Base-by-base conservation (phyloP, 306 rosid species). In the Hippophae rhamnoides region DNA sequence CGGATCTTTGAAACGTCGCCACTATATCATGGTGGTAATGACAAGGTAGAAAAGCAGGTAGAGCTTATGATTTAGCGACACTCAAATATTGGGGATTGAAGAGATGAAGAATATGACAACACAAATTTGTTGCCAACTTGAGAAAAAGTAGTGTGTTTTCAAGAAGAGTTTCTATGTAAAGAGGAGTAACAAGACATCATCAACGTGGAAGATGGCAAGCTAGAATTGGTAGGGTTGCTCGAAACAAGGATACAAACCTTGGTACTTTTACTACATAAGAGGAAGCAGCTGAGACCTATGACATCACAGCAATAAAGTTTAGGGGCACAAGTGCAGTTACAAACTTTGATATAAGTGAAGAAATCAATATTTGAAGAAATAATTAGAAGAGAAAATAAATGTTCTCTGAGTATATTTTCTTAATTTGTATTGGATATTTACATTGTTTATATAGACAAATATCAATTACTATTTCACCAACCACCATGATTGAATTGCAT, bases 191-290 rank as follows among this genome's bases (percentile, higher is more conserved):
- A 85, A 88, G 99, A 68, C 99, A 93, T 75, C 99, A 93, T 80
- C 99, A 93, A 72, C 97, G 88, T 86, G 99, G 99, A 71, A 88
- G 99, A 77, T 93, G 99, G 99, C 99, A 93, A 74, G 99, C 99
- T 66, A 72, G 99, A 46, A 93, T 93, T 45, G 99, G 97, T 60
- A 77, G 99, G 68, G 99, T 93, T 61, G 97, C 99, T 9, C 97
- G 99, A 63, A 93, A 93, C 77, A 93, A 93, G 60, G 99, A 93
- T 73, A 73, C 88, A 79, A 86, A 93, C 85, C 95, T 93, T 31
- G 99, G 99, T 43, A 93, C 99, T 69, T 93, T 93, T 75, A 86
- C 97, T 65, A 93, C 99, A 26, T 96, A 88, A 78, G 99, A 93
- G 68, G 97, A 93, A 75, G 99, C 99, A 10, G 97, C 99, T 9